phyloP scores from a whole-genome alignment of 2,329 filamentous ascomycete genomes.

The Albifimbria verrucaria region DNA sequence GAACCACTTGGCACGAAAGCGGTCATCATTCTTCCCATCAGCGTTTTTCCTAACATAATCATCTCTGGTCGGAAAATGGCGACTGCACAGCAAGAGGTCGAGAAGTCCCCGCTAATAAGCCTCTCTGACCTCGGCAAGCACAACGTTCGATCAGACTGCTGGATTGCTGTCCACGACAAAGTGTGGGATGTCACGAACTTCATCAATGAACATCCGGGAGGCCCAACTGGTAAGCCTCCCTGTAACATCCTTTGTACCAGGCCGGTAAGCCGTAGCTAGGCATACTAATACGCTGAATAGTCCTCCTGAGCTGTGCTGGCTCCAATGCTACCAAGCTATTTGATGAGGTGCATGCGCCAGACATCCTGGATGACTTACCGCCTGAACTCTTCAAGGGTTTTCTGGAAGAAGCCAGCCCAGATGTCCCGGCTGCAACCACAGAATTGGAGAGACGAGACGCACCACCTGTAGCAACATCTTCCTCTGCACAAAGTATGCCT shows the following conservation, averaged over 20 bases:
- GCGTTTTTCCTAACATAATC: too few species aligned
- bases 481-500: background rate
- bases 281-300: slow-evolving; percentile 30
- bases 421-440: slow-evolving; percentile 16
- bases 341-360: slow-evolving; percentile 45
- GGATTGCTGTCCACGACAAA: slow-evolving; percentile 66
- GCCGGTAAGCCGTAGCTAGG: too few species aligned
- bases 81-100: background rate
- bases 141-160: slow-evolving; percentile 48
- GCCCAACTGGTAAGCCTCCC: slow-evolving; percentile 24
- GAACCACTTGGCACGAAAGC: background rate
- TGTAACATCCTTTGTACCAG: background rate
- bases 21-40: too few species aligned
- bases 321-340: slow-evolving; percentile 51
- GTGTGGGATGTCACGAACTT: slow-evolving; percentile 71
- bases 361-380: slow-evolving; percentile 37
- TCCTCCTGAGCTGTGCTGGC: slow-evolving; percentile 50
- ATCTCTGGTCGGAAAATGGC: too few species aligned
- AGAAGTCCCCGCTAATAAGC: slow-evolving; percentile 9
- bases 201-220: slow-evolving; percentile 39
- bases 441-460: background rate
- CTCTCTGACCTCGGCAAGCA: slow-evolving; percentile 42
- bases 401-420: slow-evolving; percentile 39
- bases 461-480: background rate
- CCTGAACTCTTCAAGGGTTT: slow-evolving; percentile 44